Base-by-base conservation (phyloP, 1,284 basidiomycete species). In the Ustilago loliicola region DNA sequence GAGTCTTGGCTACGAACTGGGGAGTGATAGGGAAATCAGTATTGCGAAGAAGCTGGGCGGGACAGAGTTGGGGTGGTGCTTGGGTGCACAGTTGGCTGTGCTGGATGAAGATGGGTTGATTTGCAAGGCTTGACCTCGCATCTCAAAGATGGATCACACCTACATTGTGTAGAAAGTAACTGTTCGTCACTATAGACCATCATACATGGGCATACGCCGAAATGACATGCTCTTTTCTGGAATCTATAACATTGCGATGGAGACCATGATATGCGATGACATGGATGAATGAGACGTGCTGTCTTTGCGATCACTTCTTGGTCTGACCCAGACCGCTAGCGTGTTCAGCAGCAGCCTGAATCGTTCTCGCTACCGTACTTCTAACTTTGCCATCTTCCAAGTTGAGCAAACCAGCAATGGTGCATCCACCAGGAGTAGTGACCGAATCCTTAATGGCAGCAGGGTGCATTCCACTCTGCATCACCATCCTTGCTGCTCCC, bases 401-500 rank as follows among this genome's bases (percentile, higher is more conserved):
- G 0, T 94, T 93, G 32, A 99, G 89, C 52, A 99, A 88, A 17
- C 97, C 97, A 1, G 97, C 97, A 79, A 99, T 99, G 0, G 97
- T 99, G 86, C 96, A 99, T 36, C 97, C 97, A 67, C 96, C 97
- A 0, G 97, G 97, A 48, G 97, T 99, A 1, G 97, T 98, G 7
- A 99, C 97, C 27, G 94, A 92, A 87, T 99, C 97, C 87, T 98
- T 99, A 80, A 99, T 92, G 77, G 96, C 94, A 7, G 97, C 96
- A 1, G 97, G 97, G 87, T 99, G 97, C 32, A 91, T 89, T 8
- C 92, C 93, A 0, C 91, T 91, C 83, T 95, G 92, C 2, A 99
- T 89, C 2, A 93, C 92, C 97, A 99, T 99, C 34, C 96, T 91
- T 36, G 96, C 97, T 0, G 97, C 93, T 29, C 97, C 97, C 89